Percentiles rank a stretch among this genome's conserved stretches.
Evolutionary conservation across 2,329 filamentous ascomycete genomes (phyloP).

Genomic region (Venturia asperata): DNA sequence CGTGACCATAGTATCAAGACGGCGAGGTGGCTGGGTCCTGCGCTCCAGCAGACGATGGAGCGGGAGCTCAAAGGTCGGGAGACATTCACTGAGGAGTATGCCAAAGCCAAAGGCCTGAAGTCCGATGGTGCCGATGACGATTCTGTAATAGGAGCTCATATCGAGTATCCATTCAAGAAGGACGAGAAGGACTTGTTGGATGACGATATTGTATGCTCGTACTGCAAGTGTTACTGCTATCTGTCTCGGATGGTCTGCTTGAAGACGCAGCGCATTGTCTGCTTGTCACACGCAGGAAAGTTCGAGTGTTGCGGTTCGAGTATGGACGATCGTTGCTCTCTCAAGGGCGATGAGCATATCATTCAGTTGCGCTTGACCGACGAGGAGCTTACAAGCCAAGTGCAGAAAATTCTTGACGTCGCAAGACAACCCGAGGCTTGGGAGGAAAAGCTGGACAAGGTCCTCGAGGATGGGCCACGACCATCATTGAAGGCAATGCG

Average conservation of each 20-base stretch:
- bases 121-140: slow-evolving; percentile 51
- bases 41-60: slow-evolving; percentile 68
- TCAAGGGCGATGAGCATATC: slow-evolving; percentile 52
- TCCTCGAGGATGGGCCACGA: slow-evolving; percentile 74
- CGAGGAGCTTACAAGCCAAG: slow-evolving; percentile 57
- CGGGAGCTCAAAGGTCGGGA: slow-evolving; percentile 65
- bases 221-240: slow-evolving; percentile 89
- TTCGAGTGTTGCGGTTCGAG: slow-evolving; percentile 71
- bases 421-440: slow-evolving; percentile 78
- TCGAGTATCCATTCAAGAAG: slow-evolving; percentile 29
- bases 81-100: slow-evolving; percentile 61
- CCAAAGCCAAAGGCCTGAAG: slow-evolving; percentile 36
- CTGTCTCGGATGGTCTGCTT: slow-evolving; percentile 84
- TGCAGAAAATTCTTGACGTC: slow-evolving; percentile 77
- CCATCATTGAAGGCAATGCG: slow-evolving; percentile 83
- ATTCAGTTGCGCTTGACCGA: slow-evolving; percentile 72
- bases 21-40: slow-evolving; percentile 89
- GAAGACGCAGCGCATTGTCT: slow-evolving; percentile 73
- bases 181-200: slow-evolving; percentile 69
- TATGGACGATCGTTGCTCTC: slow-evolving; percentile 58
- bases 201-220: slow-evolving; percentile 84
- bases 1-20: slow-evolving; percentile 73
- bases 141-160: slow-evolving; percentile 27
- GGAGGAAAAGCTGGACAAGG: slow-evolving; percentile 81
- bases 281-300: slow-evolving; percentile 71